Evolutionary conservation across 495 filamentous ascomycete genomes (phyloP), one percentile per base, ranked within the genome.

Genomic region (Aspergillus heteromorphus): DNA sequence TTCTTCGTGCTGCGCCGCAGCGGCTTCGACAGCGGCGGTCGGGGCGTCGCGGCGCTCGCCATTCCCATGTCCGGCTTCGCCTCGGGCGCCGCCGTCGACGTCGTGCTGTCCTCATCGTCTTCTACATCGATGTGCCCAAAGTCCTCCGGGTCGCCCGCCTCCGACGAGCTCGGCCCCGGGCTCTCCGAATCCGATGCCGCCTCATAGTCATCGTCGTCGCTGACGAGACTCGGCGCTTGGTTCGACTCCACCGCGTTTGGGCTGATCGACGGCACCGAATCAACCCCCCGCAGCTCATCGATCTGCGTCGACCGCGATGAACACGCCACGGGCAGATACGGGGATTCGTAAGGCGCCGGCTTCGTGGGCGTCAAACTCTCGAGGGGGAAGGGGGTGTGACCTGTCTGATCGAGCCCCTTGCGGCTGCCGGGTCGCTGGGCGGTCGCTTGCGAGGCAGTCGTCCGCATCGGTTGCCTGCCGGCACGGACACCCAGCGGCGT

Each of bases 181-280:
- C 73, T 75, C 29, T 80, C 77, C 0, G 75, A 79, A 38, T 76
- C 78, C 6, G 73, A 79, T 4, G 73, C 75, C 8, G 71, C 78
- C 47, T 77, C 80, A 54, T 84, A 85, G 60, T 91, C 88, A 60
- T 87, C 85, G 64, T 92, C 87, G 67, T 96, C 91, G 71, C 88
- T 92, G 57, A 95, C 88, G 50, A 96, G 74, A 40, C 89, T 92
- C 11, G 91, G 91, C 10, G 88, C 87, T 40, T 79, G 78, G 66
- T 92, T 91, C 61, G 88, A 88, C 30, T 88, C 82, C 27, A 86
- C 73, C 6, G 89, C 90, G 57, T 89, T 82, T 7, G 91, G 91
- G 61, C 87, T 92, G 31, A 93, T 87, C 10, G 78, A 59, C 29
- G 63, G 23, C 23, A 27, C 23, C 23, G 4, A 43, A 23, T 73